Evolutionary conservation across 129 eudicot species (phyloP).

Genomic region (Logfia minima): DNA sequence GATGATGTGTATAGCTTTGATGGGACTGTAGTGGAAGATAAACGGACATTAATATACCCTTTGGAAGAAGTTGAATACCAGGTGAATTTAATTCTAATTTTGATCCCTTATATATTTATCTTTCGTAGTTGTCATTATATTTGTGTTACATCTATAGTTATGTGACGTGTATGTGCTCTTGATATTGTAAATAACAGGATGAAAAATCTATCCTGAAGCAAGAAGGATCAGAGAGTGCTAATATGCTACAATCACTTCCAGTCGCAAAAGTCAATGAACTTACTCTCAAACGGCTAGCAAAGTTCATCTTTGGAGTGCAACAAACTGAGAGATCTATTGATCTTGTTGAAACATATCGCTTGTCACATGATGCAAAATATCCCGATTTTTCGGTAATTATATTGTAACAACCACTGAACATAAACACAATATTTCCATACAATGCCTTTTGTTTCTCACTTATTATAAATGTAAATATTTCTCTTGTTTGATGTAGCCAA

Average conservation of each 20-base stretch:
- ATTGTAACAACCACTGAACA: not conserved
- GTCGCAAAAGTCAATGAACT: conserved; percentile 45
- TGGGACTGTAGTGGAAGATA: conserved; percentile 54
- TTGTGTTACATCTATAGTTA: not conserved
- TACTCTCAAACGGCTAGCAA: conserved; percentile 49
- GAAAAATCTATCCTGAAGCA: conserved; percentile 22
- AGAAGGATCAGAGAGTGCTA: conserved; percentile 25
- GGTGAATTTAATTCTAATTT: conserved; percentile 36
- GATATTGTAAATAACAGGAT: conserved; percentile 34
- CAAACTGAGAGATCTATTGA: conserved; percentile 33
- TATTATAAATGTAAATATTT: conserved; percentile 18
- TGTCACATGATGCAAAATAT: conserved; percentile 33
- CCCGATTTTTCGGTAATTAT: conserved; percentile 37
- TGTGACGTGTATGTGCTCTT: conserved; percentile 4
- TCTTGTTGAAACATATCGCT: conserved; percentile 16
- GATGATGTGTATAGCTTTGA: conserved; percentile 41
- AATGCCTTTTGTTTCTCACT: conserved; percentile 9
- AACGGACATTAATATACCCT: conserved; percentile 38
- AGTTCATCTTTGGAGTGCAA: conserved; percentile 39
- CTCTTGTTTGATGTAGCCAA: conserved; percentile 40
- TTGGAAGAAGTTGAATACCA: conserved; percentile 33
- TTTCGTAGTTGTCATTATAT: conserved; percentile 2
- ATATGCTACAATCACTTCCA: conserved; percentile 36
- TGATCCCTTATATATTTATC: not conserved
- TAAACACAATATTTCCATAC: not conserved